Percentiles rank a stretch among this genome's conserved stretches.
These are phyloP conservation scores for Neocucurbitaria cava DNA, from an alignment of 2,329 filamentous ascomycete species.

Conservation along the genomic window DNA sequence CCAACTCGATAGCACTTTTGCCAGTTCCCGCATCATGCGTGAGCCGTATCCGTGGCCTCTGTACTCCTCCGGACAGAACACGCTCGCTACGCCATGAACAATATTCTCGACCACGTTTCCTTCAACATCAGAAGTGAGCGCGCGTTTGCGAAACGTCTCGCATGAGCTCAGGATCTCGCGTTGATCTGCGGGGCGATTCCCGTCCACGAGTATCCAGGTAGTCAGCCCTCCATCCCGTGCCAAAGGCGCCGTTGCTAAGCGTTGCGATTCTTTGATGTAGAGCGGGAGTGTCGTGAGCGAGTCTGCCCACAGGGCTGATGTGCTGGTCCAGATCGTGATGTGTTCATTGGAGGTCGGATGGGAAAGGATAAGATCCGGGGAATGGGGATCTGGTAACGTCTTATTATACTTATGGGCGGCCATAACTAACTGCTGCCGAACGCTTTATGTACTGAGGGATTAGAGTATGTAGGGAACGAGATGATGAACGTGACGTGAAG, in stretches of 20 bases:
- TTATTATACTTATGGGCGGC: too few species aligned
- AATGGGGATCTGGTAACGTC: background rate
- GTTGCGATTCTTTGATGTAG: background rate
- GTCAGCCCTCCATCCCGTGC: conserved; percentile 61
- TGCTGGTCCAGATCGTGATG: background rate
- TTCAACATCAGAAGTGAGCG: conserved; percentile 46
- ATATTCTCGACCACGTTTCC: conserved; percentile 61
- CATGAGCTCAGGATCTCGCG: conserved; percentile 61
- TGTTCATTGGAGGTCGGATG: background rate
- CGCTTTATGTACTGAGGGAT: too few species aligned
- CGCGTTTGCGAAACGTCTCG: conserved; percentile 56
- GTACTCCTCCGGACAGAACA: conserved; percentile 71
- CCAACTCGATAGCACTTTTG: conserved; percentile 58
- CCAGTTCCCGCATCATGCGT: conserved; percentile 75
- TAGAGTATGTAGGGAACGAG: too few species aligned
- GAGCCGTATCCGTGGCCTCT: conserved; percentile 75
- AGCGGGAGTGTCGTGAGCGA: background rate
- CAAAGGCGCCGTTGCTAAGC: conserved; percentile 58
- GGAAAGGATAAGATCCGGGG: background rate
- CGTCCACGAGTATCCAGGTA: conserved; percentile 63
- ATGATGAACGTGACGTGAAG: too few species aligned
- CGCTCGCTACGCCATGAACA: conserved; percentile 76
- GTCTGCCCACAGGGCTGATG: background rate
- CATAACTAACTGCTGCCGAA: too few species aligned
- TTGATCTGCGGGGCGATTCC: conserved; percentile 42